phyloP scores from a whole-genome alignment of 495 filamentous ascomycete species.

The Hypoxylon trugodes region DNA sequence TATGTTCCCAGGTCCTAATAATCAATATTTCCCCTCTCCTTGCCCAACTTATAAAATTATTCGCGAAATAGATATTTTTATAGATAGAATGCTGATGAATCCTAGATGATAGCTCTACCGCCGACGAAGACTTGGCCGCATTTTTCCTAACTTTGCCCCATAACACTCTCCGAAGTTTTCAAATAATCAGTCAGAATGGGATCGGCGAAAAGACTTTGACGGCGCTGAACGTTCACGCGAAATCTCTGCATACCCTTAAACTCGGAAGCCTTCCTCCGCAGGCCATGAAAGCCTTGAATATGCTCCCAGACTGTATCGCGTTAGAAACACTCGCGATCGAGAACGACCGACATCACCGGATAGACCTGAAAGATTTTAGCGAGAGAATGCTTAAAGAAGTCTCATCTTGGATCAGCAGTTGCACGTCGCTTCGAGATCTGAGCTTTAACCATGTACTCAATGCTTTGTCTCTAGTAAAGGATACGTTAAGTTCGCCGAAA shows the following conservation, averaged over 20 bases:
- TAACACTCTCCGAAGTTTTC: conserved; percentile 67
- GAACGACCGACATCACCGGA: conserved; percentile 34
- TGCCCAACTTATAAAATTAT: not conserved
- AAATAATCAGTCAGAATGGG: conserved; percentile 60
- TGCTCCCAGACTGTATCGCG: conserved; percentile 60
- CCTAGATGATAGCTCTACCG: conserved; percentile 42
- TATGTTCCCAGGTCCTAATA: not conserved
- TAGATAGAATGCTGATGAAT: conserved; percentile 11
- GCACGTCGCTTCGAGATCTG: conserved; percentile 61
- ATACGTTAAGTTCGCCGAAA: conserved; percentile 52
- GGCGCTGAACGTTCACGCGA: conserved; percentile 65
- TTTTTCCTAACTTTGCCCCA: conserved; percentile 66
- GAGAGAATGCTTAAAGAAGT: conserved; percentile 61
- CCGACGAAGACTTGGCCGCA: conserved; percentile 63
- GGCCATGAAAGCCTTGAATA: conserved; percentile 56
- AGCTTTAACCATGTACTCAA: conserved; percentile 60
- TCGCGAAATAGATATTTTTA: not conserved
- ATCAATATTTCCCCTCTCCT: not conserved
- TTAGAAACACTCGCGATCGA: conserved; percentile 64
- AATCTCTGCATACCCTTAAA: conserved; percentile 64
- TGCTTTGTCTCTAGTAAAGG: conserved; percentile 60
- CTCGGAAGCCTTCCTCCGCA: conserved; percentile 59
- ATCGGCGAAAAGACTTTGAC: conserved; percentile 64
- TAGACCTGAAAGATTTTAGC: conserved; percentile 53
- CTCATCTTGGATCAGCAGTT: conserved; percentile 63